Evolutionary conservation across 106 monocot genomes (phyloP), one percentile per base, ranked within the genome.

Genomic region (Amphibolis antarctica): DNA sequence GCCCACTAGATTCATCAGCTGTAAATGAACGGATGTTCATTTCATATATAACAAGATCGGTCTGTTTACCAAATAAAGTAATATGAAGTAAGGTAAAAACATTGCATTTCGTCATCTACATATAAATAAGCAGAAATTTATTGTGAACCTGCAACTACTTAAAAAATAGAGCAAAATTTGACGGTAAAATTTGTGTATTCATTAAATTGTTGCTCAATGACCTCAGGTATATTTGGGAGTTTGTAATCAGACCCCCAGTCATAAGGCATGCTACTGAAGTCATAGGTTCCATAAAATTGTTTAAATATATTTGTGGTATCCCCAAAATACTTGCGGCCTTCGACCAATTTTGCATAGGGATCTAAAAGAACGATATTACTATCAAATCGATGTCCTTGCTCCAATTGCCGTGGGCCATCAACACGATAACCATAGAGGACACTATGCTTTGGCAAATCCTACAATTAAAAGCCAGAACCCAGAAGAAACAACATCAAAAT

Each of bases 11-110:
- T 52, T 86, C 80, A 75, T 90, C 84, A 64, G 76, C 78, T 28
- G 96, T 90, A 63, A 90, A 98, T 74, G 86, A 44, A 9, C 90
- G 89, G 59, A 98, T 77, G 72, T 82, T 98, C 96, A 98, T 90
- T 85, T 98, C 96, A 71, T 98, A 98, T 78, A 98, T 90, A 55
- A 90, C 66, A 64, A 98, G 82, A 76, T 98, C 87, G 31, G 73
- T 73, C 96, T 98, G 90, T 63, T 53, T 42, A 64, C 15, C 24
- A 66, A 48, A 11, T 28, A 17, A 24, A 22, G 21, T 12, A 15
- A 23, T 64, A 26, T 48, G 21, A 25, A 1, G 24, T 9, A 48
- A 64, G 36, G 13, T 9, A 49, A 46, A 24, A 62, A 43, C 20
- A 20, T 18, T 1, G 36, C 27, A 62, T 62, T 7, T 36, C 7